Conservation (phyloP, 2,329 filamentous ascomycete genomes). For the Fusarium sp. region DNA sequence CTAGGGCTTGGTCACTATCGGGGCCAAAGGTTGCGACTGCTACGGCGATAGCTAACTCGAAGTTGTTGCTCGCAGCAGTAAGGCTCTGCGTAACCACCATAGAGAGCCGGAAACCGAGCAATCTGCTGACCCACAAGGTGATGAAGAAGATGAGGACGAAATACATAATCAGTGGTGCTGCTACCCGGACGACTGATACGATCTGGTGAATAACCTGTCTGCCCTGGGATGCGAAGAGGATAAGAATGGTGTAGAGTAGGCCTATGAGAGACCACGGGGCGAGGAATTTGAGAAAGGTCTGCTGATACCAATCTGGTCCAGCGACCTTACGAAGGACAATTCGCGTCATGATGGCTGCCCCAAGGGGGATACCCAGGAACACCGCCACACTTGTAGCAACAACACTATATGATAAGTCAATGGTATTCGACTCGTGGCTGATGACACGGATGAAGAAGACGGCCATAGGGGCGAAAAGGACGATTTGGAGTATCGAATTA, state of each 20-base stretch:
- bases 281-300: slow-evolving; percentile 73
- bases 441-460: slow-evolving; percentile 79
- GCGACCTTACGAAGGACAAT: slow-evolving; percentile 67
- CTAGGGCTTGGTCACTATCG: slow-evolving; percentile 82
- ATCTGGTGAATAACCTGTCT: slow-evolving; percentile 83
- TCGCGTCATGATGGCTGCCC: slow-evolving; percentile 80
- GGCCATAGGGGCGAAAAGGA: slow-evolving; percentile 77
- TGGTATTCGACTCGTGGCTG: slow-evolving; percentile 58
- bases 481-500: slow-evolving; percentile 82
- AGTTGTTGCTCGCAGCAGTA: slow-evolving; percentile 92
- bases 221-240: slow-evolving; percentile 87
- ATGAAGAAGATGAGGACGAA: slow-evolving; percentile 80
- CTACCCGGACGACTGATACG: slow-evolving; percentile 83
- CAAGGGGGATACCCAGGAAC: slow-evolving; percentile 87
- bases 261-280: slow-evolving; percentile 82
- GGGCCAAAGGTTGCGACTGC: slow-evolving; percentile 84
- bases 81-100: slow-evolving; percentile 78
- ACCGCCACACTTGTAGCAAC: slow-evolving; percentile 86
- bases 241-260: slow-evolving; percentile 86
- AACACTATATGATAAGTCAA: slow-evolving; percentile 67
- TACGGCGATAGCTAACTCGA: slow-evolving; percentile 91
- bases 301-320: slow-evolving; percentile 72
- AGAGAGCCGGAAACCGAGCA: slow-evolving; percentile 77
- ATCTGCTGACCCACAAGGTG: slow-evolving; percentile 72
- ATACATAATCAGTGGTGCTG: slow-evolving; percentile 84